Percentiles rank a stretch among this genome's conserved stretches.
Conservation (phyloP, 2,329 filamentous ascomycete species). For the Ophiostoma perfectum region DNA sequence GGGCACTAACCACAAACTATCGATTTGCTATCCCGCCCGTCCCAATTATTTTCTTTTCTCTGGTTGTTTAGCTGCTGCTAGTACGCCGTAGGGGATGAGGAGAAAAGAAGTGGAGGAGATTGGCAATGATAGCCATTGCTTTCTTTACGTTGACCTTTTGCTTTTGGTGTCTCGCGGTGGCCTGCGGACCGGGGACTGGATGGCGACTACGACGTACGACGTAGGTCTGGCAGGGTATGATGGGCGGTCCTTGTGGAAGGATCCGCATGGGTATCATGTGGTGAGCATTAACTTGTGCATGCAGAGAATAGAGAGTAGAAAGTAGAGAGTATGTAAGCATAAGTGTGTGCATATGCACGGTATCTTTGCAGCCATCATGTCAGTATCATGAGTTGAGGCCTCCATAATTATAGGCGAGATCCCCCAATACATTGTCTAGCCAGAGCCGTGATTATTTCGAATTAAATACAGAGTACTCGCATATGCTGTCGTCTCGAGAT, state of each 20-base stretch:
- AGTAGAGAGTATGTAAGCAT: no score
- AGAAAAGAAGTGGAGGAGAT: not conserved
- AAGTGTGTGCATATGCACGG: not conserved
- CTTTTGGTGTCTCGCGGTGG: not conserved
- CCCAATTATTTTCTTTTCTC: not conserved
- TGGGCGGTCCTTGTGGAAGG: not conserved
- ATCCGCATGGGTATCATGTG: not conserved
- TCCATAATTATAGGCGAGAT: no score
- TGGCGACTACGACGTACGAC: not conserved
- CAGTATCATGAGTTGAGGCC: no score
- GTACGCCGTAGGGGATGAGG: not conserved
- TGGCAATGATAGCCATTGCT: not conserved
- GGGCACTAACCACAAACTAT: conserved; percentile 11
- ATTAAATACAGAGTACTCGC: no score
- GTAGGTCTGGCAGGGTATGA: not conserved
- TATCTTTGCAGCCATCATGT: no score
- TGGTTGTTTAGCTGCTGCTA: not conserved
- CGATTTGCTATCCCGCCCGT: conserved; percentile 1
- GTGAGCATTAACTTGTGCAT: not conserved
- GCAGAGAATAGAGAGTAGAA: no score
- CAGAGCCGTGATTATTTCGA: no score
- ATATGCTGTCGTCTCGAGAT: no score
- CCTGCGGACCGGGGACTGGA: not conserved
- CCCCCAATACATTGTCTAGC: no score
- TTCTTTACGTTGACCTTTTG: not conserved